Conservation (phyloP, 2,329 filamentous ascomycete species). For the Colletotrichum plurivorum region DNA sequence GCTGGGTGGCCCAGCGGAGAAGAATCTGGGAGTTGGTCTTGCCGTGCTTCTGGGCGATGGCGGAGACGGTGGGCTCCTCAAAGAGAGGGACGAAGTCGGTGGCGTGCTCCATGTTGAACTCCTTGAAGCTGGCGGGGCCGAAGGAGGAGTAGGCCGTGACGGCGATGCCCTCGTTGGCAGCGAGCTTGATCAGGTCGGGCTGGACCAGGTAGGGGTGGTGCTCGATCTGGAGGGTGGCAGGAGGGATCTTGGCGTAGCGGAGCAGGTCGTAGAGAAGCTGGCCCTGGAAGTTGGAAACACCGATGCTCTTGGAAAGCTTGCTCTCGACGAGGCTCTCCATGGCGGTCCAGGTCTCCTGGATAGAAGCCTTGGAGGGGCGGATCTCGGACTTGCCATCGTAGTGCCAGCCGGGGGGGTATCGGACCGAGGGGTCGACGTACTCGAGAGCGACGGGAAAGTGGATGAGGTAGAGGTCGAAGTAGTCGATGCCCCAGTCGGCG, state of each 20-base stretch:
- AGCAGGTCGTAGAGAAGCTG: slow-evolving; percentile 84
- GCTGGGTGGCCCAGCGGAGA: slow-evolving; percentile 89
- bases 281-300: slow-evolving; percentile 86
- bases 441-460: slow-evolving; percentile 92
- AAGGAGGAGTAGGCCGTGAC: slow-evolving; percentile 90
- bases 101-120: slow-evolving; percentile 80
- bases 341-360: slow-evolving; percentile 86
- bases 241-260: slow-evolving; percentile 80
- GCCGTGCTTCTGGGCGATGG: slow-evolving; percentile 76
- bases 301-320: slow-evolving; percentile 80
- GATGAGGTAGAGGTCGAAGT: slow-evolving; percentile 91
- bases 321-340: slow-evolving; percentile 82
- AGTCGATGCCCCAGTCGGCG: slow-evolving; percentile 86
- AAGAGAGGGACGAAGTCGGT: slow-evolving; percentile 78
- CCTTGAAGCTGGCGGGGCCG: slow-evolving; percentile 83
- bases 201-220: slow-evolving; percentile 92
- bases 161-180: slow-evolving; percentile 77
- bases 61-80: slow-evolving; percentile 75
- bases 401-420: slow-evolving; percentile 86
- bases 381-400: slow-evolving; percentile 75
- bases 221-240: slow-evolving; percentile 88
- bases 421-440: slow-evolving; percentile 84
- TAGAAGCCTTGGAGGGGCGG: slow-evolving; percentile 76
- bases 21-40: slow-evolving; percentile 86
- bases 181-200: slow-evolving; percentile 77